Evolutionary conservation across 305 asterid genomes (phyloP).

Genomic region (Caryopteris hybrid): DNA sequence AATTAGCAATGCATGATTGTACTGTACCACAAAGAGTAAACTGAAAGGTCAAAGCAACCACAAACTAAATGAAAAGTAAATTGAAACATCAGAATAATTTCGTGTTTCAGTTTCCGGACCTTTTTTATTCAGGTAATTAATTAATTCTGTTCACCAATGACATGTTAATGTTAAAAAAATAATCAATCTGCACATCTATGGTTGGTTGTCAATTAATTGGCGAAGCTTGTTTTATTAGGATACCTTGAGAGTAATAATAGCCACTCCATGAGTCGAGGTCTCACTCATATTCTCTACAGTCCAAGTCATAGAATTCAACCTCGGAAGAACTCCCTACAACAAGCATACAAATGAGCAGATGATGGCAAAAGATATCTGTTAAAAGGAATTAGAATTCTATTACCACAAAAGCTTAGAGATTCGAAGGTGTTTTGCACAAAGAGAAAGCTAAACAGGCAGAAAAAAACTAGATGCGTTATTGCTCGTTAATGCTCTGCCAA

Average conservation of each 20-base stretch:
- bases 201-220: not conserved
- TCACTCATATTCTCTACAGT: conserved; percentile 32
- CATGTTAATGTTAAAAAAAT: not conserved
- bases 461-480: not conserved
- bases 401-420: not conserved
- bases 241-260: conserved; percentile 45
- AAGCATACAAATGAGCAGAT: conserved; percentile 5
- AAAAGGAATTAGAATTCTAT: not conserved
- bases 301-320: conserved; percentile 49
- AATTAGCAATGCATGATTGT: not conserved
- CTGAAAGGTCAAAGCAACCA: not conserved
- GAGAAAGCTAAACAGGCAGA: not conserved
- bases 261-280: conserved; percentile 28
- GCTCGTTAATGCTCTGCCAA: too few species aligned
- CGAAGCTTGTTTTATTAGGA: conserved; percentile 2
- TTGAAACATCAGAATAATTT: not conserved
- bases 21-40: not conserved
- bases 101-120: not conserved
- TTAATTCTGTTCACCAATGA: not conserved
- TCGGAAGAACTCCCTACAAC: conserved; percentile 40
- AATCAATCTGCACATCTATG: not conserved
- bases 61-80: not conserved
- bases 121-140: not conserved
- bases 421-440: not conserved
- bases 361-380: not conserved